Evolutionary conservation across 495 filamentous ascomycete genomes (phyloP).

Genomic region (Hyaloscypha hepaticicola): DNA sequence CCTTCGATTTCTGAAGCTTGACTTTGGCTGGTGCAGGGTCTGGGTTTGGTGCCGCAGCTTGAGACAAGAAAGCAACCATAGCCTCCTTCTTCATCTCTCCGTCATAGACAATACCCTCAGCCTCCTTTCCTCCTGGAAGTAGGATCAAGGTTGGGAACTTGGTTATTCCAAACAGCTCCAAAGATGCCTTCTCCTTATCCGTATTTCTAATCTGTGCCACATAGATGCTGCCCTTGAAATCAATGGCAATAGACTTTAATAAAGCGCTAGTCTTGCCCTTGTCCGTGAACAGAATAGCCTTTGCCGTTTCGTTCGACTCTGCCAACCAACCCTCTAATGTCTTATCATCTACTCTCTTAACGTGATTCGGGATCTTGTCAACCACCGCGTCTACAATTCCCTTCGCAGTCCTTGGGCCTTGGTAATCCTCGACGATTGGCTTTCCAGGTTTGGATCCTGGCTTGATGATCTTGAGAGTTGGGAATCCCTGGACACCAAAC

Average conservation of each 20-base stretch:
- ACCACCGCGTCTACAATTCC: conserved; percentile 85
- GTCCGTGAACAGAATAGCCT: conserved; percentile 91
- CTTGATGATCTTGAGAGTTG: conserved; percentile 90
- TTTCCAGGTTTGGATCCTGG: conserved; percentile 80
- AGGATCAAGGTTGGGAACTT: conserved; percentile 81
- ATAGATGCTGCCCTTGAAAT: conserved; percentile 79
- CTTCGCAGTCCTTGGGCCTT: conserved; percentile 76
- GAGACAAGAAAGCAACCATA: conserved; percentile 80
- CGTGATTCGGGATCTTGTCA: conserved; percentile 86
- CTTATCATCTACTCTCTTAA: conserved; percentile 77
- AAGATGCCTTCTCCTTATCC: conserved; percentile 66
- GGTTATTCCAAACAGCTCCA: conserved; percentile 71
- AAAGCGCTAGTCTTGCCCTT: conserved; percentile 86
- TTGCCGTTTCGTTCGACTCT: conserved; percentile 69
- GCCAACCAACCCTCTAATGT: conserved; percentile 74
- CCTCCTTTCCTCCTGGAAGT: conserved; percentile 67
- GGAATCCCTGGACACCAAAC: conserved; percentile 94
- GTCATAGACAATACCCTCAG: conserved; percentile 68
- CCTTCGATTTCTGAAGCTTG: conserved; percentile 50
- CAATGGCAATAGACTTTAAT: conserved; percentile 81
- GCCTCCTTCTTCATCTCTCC: conserved; percentile 85
- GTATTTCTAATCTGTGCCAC: conserved; percentile 79
- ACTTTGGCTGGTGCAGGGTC: conserved; percentile 60
- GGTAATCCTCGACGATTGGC: conserved; percentile 89
- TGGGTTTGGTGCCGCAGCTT: conserved; percentile 70